phyloP scores from a whole-genome alignment of 2,329 filamentous ascomycete genomes.

The Laburnicola sp. region DNA sequence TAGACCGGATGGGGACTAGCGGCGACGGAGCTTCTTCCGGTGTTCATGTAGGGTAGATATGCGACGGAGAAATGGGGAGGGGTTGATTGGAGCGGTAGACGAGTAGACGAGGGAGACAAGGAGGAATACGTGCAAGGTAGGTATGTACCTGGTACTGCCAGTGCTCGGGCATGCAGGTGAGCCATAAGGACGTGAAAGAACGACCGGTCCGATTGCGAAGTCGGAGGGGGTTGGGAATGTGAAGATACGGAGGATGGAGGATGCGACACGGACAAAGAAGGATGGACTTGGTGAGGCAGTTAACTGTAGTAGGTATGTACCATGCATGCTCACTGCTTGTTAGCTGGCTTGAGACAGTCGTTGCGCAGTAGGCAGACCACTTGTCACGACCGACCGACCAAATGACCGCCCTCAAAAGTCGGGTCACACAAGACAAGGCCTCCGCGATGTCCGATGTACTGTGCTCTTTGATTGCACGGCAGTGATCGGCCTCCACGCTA shows the following conservation, averaged over 20 bases:
- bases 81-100: too few species aligned
- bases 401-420: neutral
- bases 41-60: too few species aligned
- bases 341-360: too few species aligned
- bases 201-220: conserved; percentile 3
- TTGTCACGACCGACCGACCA: conserved; percentile 1
- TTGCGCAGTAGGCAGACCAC: too few species aligned
- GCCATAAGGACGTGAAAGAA: neutral
- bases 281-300: neutral
- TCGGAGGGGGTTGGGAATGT: neutral
- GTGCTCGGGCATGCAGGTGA: conserved; percentile 3
- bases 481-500: conserved; percentile 1
- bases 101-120: too few species aligned
- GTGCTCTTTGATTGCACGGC: neutral
- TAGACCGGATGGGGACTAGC: too few species aligned
- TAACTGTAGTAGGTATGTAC: too few species aligned
- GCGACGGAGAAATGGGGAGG: too few species aligned
- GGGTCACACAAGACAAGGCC: conserved; percentile 2
- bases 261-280: neutral
- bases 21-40: too few species aligned
- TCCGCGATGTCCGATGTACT: neutral
- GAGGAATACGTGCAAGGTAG: conserved; percentile 3
- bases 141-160: neutral
- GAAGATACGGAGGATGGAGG: neutral
- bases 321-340: too few species aligned